Base-by-base conservation (phyloP, 352 stramenopile genomes). In the Globisporangium spiculum region DNA sequence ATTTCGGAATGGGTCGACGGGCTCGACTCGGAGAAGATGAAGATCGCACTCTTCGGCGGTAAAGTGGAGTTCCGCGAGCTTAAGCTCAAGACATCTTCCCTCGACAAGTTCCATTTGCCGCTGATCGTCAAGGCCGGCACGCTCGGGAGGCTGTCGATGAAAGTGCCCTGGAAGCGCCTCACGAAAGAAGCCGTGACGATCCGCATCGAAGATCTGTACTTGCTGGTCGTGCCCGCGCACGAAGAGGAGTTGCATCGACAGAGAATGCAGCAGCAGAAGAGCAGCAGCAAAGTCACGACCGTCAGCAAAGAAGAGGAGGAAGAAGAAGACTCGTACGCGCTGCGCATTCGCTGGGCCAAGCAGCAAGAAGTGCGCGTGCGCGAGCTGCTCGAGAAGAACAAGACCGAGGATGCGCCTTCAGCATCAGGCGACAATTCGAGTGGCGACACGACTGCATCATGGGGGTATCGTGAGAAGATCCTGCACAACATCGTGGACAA, bases 21-120 rank as follows among this genome's bases (percentile, higher is more conserved):
- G 0, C 76, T 96, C 48, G 86, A 96, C 65, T 84, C 86, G 50
- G 85, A 94, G 81, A 93, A 94, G 75, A 96, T 94, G 84, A 93
- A 93, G 72, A 73, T 96, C 62, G 88, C 80, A 46, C 71, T 96
- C 38, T 94, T 94, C 60, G 76, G 85, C 26, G 86, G 88, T 16
- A 94, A 94, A 55, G 85, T 96, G 58, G 86, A 93, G 67, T 91
- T 96, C 60, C 78, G 81, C 41, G 84, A 94, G 55, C 70, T 96
- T 63, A 79, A 86, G 66, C 83, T 96, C 71, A 82, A 87, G 54
- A 78, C 81, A 3, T 78, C 77, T 26, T 77, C 82, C 32, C 74
- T 96, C 41, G 79, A 93, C 67, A 90, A 92, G 75, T 91, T 96
- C 60, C 75, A 93, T 61, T 52, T 96, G 66, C 88, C 88, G 7